Evolutionary conservation across 495 filamentous ascomycete genomes (phyloP).

Genomic region (Annulohypoxylon stygium): DNA sequence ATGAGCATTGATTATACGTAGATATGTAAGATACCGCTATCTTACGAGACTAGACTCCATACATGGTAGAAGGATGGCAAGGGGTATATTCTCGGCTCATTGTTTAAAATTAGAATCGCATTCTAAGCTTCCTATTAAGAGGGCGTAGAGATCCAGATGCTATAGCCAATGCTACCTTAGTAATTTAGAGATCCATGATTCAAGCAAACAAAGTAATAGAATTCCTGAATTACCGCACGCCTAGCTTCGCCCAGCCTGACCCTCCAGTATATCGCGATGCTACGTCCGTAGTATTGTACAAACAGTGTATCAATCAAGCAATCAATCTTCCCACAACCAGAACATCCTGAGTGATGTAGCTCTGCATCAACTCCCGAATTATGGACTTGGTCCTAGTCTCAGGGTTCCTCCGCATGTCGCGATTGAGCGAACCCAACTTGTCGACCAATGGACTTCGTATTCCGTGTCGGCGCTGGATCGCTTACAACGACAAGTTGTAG

Average conservation of each 20-base stretch:
- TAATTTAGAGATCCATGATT: not conserved
- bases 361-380: not conserved
- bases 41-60: not conserved
- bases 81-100: not conserved
- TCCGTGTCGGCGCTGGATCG: not conserved
- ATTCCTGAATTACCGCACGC: constrained; percentile 30
- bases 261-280: constrained; percentile 16
- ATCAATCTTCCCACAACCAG: constrained; percentile 5
- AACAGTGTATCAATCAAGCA: constrained; percentile 23
- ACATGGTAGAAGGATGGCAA: not conserved
- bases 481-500: constrained; percentile 89
- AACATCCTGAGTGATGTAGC: not conserved
- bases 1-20: not conserved
- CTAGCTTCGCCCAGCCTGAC: constrained; percentile 26
- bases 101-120: not conserved
- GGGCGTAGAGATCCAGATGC: not conserved
- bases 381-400: no score
- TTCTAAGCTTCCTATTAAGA: not conserved
- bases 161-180: not conserved
- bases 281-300: constrained; percentile 38
- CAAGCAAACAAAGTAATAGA: constrained; percentile 13
- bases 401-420: not conserved
- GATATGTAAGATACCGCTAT: not conserved
- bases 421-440: not conserved
- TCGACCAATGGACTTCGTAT: not conserved